Base-by-base conservation (phyloP, 2,329 filamentous ascomycete species). In the Fusarium bactridioides region DNA sequence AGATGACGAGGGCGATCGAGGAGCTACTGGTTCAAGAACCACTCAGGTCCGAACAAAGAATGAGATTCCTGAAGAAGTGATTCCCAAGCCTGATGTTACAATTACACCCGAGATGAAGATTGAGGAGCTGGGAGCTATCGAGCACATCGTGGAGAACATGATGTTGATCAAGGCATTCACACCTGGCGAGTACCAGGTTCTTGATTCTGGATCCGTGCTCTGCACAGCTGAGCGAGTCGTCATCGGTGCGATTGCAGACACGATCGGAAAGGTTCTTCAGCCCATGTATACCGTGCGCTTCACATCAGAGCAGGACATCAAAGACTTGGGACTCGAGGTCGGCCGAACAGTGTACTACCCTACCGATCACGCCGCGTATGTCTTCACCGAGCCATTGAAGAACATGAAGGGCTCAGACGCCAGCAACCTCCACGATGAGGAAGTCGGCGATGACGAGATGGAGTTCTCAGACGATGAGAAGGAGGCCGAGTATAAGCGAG, bases 391-490 rank as follows among this genome's bases (percentile, higher is more conserved):
- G 79, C 90, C 92, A 11, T 84, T 98, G 64, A 93, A 92, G 81
- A 88, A 86, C 58, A 80, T 92, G 77, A 98, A 97, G 83, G 94
- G 94, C 67, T 96, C 94, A 15, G 96, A 99, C 81, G 95, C 96
- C 13, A 97, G 94, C 57, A 98, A 98, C 79, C 87, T 97, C 61
- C 93, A 97, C 81, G 96, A 98, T 75, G 96, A 99, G 80, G 95
- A 98, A 83, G 88, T 94, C 12, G 90, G 84, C 21, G 92, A 93
- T 37, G 93, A 97, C 41, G 95, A 98, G 79, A 89, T 94, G 75
- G 96, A 98, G 79, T 98, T 98, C 80, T 98, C 95, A 0, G 96
- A 99, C 75, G 96, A 99, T 77, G 96, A 99, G 82, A 93, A 93
- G 75, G 96, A 99, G 82, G 92, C 92, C 12, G 93, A 94, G 76